Evolutionary conservation across 345 rosid species (phyloP), one percentile per base, ranked within the genome.

Genomic region (Cochlearia excelsa): DNA sequence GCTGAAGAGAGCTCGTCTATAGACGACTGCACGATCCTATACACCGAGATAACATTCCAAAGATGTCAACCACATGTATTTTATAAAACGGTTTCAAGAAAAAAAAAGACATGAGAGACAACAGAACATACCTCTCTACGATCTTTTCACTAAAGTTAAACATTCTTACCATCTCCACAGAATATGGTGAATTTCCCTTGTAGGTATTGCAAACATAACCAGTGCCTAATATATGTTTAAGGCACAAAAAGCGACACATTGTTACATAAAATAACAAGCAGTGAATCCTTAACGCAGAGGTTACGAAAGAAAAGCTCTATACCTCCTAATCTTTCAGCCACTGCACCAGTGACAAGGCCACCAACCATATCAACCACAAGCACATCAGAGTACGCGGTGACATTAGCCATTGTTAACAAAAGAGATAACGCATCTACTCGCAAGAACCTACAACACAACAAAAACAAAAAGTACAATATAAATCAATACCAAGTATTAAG

Each of bases 271-370:
- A 56, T 26, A 66, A 39, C 30, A 34, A n/a, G 37, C 16, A 49
- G 30, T 26, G 16, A 49, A 39, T 39, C 9, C 30, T 27, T 26
- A n/a, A n/a, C n/a, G 35, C 23, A 30, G 23, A 7, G 54, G 37
- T 50, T 33, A 11, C 33, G 2, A 46, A n/a, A 42, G 4, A 34
- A 52, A n/a, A 63, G 16, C 45, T 54, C 1, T 60, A 43, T 60
- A 90, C 97, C 97, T 76, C 97, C 97, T 75, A 86, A 73, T 42
- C 95, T 81, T 68, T 89, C 97, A 50, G 97, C 95, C 59, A 93
- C 91, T 39, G 95, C 97, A 71, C 97, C 97, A 65, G 95, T 82
- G 64, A 93, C 66, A 64, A 93, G 91, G 38, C 97, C 99, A 67
- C 95, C 97, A 71, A 87, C 85, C 88, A 78, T 81, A 80, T 93